Percentiles rank a stretch among this genome's conserved stretches.
These are phyloP conservation scores for Yamadazyma ubonensis DNA, from an alignment of 805 yeast species.

Conservation along the genomic window DNA sequence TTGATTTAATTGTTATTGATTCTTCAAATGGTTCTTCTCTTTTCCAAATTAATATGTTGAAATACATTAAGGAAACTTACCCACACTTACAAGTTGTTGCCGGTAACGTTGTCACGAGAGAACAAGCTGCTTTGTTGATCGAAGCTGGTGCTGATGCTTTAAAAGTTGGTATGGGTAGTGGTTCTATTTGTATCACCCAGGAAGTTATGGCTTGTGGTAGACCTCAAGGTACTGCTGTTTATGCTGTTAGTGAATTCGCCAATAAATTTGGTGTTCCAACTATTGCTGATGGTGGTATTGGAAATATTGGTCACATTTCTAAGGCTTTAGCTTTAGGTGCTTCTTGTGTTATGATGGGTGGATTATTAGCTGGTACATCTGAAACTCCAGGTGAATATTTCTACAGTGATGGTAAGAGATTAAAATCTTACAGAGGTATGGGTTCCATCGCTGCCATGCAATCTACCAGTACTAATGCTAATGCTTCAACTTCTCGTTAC, in stretches of 20 bases:
- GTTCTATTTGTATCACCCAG: constrained; percentile 98
- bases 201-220: constrained; percentile 99
- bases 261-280: constrained; percentile 96
- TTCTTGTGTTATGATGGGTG: constrained; percentile 98
- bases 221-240: constrained; percentile 99
- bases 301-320: constrained; percentile 96
- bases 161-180: constrained; percentile 99
- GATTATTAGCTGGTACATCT: constrained; percentile 96
- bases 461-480: constrained; percentile 80
- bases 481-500: constrained; percentile 97
- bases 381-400: constrained; percentile 99
- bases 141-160: constrained; percentile 97
- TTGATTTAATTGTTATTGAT: constrained; percentile 93
- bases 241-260: constrained; percentile 90
- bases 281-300: constrained; percentile 99
- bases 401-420: constrained; percentile 96
- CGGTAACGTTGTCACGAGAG: constrained; percentile 98
- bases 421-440: constrained; percentile 98
- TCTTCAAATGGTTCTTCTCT: constrained; percentile 97
- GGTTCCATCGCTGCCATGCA: constrained; percentile 99
- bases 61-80: constrained; percentile 79
- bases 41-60: constrained; percentile 91
- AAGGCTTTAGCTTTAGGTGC: constrained; percentile 98
- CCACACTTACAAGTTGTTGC: constrained; percentile 88
- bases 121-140: constrained; percentile 94